Evolutionary conservation across 2,329 filamentous ascomycete genomes (phyloP).

Genomic region (Colletotrichum sp.): DNA sequence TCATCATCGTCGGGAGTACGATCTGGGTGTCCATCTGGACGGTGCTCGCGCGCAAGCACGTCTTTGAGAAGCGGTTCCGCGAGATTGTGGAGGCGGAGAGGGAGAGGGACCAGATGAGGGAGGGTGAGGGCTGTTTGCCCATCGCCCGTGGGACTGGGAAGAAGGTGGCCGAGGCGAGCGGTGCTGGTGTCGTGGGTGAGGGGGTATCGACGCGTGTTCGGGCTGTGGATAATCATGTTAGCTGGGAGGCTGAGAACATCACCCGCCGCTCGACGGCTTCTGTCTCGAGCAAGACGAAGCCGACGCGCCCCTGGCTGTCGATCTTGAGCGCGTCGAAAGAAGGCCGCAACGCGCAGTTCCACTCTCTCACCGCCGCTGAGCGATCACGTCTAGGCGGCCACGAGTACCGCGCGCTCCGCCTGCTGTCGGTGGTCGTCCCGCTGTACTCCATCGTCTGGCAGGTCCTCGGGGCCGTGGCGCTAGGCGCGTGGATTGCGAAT

Average conservation of each 20-base stretch:
- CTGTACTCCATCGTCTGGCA: conserved; percentile 67
- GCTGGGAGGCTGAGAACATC: not conserved
- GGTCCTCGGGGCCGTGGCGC: conserved; percentile 59
- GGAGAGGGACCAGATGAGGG: conserved; percentile 28
- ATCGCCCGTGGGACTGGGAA: not conserved
- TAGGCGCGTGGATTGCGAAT: conserved; percentile 65
- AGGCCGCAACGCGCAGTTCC: conserved; percentile 60
- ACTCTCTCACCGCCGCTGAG: conserved; percentile 56
- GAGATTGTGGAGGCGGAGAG: conserved; percentile 51
- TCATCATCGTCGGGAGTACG: conserved; percentile 70
- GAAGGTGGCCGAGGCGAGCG: not conserved
- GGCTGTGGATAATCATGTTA: not conserved
- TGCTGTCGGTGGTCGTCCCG: conserved; percentile 65
- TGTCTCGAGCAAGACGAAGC: conserved; percentile 13
- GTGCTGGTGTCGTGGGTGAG: not conserved
- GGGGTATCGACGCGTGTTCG: not conserved
- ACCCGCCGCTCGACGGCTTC: not conserved
- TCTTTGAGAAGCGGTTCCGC: conserved; percentile 67
- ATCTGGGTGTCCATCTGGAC: conserved; percentile 73
- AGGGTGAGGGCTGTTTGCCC: conserved; percentile 32
- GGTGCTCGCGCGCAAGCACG: conserved; percentile 62
- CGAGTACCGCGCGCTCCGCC: conserved; percentile 66
- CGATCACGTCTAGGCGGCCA: conserved; percentile 64
- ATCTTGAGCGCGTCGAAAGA: conserved; percentile 43
- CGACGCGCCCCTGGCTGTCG: conserved; percentile 29